phyloP scores from a whole-genome alignment of 768 basidiomycete genomes.

The Daedaleopsis sinensis region DNA sequence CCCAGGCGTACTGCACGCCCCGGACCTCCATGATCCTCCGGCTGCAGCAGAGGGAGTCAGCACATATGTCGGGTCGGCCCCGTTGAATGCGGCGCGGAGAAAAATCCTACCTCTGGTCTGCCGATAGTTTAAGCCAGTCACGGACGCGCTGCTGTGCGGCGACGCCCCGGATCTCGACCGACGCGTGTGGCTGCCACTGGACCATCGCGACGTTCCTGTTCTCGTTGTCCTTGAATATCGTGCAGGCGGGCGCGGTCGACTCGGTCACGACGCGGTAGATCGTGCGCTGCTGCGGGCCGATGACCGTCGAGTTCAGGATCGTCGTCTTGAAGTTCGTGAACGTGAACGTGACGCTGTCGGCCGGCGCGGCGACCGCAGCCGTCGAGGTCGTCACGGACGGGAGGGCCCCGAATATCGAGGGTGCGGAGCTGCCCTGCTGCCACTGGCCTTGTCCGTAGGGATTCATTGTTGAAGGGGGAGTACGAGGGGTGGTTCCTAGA shows the following conservation, averaged over 20 bases:
- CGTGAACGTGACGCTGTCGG: constrained; percentile 44
- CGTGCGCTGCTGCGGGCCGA: constrained; percentile 52
- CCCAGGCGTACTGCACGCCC: constrained; percentile 57
- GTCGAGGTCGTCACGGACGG: constrained; percentile 46
- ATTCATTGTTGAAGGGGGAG: constrained; percentile 20
- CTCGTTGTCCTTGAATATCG: constrained; percentile 52
- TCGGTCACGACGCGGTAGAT: constrained; percentile 56
- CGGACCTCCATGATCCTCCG: constrained; percentile 53
- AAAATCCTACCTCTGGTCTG: constrained; percentile 46
- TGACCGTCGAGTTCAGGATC: constrained; percentile 56
- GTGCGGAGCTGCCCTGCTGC: constrained; percentile 32
- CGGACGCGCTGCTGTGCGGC: constrained; percentile 49
- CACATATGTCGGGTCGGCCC: background rate
- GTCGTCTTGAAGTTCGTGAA: constrained; percentile 55
- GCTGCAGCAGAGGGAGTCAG: constrained; percentile 22
- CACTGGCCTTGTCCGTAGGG: constrained; percentile 26
- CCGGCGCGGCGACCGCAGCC: constrained; percentile 27
- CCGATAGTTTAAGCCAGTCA: constrained; percentile 58
- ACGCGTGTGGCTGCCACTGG: constrained; percentile 54
- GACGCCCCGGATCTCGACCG: constrained; percentile 57
- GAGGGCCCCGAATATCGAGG: constrained; percentile 66
- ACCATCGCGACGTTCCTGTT: constrained; percentile 54
- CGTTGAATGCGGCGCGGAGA: background rate
- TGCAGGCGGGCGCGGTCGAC: constrained; percentile 51
- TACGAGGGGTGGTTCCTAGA: background rate